Percentiles rank a stretch among this genome's conserved stretches.
These are phyloP conservation scores for Cynanchum wilfordii DNA, from an alignment of 257 asterid genomes.

Conservation along the genomic window DNA sequence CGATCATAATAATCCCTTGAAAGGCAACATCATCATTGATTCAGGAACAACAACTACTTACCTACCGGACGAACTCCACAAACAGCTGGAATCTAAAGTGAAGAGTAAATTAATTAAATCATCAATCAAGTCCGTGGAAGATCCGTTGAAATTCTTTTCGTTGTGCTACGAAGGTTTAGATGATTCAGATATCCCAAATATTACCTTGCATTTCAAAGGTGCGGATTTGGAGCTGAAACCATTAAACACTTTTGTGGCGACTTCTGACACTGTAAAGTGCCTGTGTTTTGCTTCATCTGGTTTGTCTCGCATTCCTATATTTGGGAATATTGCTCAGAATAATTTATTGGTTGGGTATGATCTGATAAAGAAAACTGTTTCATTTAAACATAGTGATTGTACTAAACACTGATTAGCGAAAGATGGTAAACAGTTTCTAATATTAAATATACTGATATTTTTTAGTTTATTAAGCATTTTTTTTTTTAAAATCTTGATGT, in stretches of 20 bases:
- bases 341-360: conserved; percentile 25
- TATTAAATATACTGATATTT: too few relatives aligned
- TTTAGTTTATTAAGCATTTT: too few relatives aligned
- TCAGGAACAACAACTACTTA: conserved; percentile 53
- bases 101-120: conserved; percentile 8
- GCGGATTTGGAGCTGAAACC: conserved; percentile 48
- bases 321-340: conserved; percentile 32
- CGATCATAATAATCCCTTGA: neutral
- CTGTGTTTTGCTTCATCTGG: conserved; percentile 31
- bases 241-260: conserved; percentile 24
- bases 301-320: conserved; percentile 10
- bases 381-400: conserved; percentile 19
- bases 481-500: too few relatives aligned
- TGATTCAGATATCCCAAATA: conserved; percentile 18
- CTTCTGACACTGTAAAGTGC: conserved; percentile 24
- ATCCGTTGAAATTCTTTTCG: conserved; percentile 25
- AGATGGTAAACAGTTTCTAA: too few relatives aligned
- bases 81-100: conserved; percentile 13
- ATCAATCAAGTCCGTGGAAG: neutral
- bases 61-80: conserved; percentile 30
- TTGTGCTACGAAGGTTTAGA: conserved; percentile 32
- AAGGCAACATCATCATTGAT: conserved; percentile 53
- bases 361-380: conserved; percentile 9
- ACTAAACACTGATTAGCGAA: neutral
- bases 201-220: conserved; percentile 48